Base-by-base conservation (phyloP, 148 eudicot species). In the Oxyria digyna region DNA sequence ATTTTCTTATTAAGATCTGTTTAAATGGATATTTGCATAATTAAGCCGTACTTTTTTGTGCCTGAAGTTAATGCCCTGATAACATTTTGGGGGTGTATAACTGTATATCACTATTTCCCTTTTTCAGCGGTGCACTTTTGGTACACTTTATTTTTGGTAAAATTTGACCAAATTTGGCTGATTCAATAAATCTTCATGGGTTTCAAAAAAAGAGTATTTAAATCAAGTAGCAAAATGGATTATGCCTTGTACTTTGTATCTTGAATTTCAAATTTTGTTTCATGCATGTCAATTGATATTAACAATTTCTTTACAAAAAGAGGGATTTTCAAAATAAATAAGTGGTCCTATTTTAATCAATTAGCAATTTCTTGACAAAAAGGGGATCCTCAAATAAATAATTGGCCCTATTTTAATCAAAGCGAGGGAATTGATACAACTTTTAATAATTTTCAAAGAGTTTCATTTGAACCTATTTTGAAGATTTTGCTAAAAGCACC, bases 281-380 rank as follows among this genome's bases (percentile, higher is more conserved):
- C 62, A 54, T 54, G 62, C 62, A 54, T 54, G 32, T 54, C 29
- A 52, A n/a, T n/a, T n/a, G n/a, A n/a, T n/a, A n/a, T n/a, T n/a
- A n/a, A n/a, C n/a, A n/a, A n/a, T n/a, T n/a, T n/a, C n/a, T n/a
- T n/a, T n/a, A n/a, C n/a, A n/a, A n/a, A n/a, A n/a, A n/a, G n/a
- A n/a, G n/a, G n/a, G n/a, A n/a, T n/a, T n/a, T n/a, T n/a, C n/a
- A n/a, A n/a, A n/a, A n/a, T n/a, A n/a, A n/a, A n/a, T n/a, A n/a
- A n/a, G n/a, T n/a, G n/a, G n/a, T n/a, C n/a, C n/a, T n/a, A n/a
- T n/a, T n/a, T n/a, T n/a, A n/a, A n/a, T n/a, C n/a, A n/a, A 5
- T 33, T 5, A 5, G 37, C 5, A 33, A 33, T 48, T 48, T 48
- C 18, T 48, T 50, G 27, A 50, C 57, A 20, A 21, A 21, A 50